Evolutionary conservation across 768 basidiomycete species (phyloP).

Genomic region (Psilocybe cyanescens): DNA sequence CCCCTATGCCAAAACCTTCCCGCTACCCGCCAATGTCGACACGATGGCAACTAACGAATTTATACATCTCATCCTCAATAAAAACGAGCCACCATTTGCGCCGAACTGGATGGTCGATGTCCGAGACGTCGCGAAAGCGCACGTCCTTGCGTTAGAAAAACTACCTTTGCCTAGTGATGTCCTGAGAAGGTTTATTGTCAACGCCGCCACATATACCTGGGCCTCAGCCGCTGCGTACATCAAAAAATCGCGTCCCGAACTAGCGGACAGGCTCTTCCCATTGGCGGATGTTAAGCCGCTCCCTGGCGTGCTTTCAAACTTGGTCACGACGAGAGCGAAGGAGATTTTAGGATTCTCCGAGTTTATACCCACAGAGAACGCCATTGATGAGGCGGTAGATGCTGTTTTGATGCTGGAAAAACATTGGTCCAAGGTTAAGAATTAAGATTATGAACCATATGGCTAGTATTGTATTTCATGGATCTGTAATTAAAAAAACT

Average conservation of each 20-base stretch:
- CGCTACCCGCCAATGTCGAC: conserved; percentile 25
- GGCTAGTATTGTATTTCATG: background rate
- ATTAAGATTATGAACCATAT: background rate
- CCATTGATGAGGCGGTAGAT: conserved; percentile 30
- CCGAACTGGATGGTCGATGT: conserved; percentile 37
- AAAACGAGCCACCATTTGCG: conserved; percentile 20
- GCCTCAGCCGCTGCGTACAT: conserved; percentile 30
- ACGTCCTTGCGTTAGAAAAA: conserved; percentile 33
- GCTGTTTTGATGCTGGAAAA: conserved; percentile 28
- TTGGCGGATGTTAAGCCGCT: conserved; percentile 22
- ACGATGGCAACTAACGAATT: conserved; percentile 35
- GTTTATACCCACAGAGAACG: conserved; percentile 28
- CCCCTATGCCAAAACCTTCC: conserved; percentile 35
- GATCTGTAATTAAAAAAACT: no score
- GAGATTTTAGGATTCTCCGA: conserved; percentile 28
- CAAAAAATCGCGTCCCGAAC: conserved; percentile 17
- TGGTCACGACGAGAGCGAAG: conserved; percentile 30
- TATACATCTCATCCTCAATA: conserved; percentile 31
- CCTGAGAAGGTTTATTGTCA: conserved; percentile 34
- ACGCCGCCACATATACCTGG: conserved; percentile 32
- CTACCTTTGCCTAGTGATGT: conserved; percentile 26
- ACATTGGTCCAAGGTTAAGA: conserved; percentile 21
- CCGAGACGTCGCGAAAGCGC: conserved; percentile 38
- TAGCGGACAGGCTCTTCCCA: conserved; percentile 15
- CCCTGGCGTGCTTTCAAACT: conserved; percentile 25